These are phyloP conservation scores for Xylaria sp. DNA, from an alignment of 495 filamentous ascomycete genomes.

Conservation along the genomic window DNA sequence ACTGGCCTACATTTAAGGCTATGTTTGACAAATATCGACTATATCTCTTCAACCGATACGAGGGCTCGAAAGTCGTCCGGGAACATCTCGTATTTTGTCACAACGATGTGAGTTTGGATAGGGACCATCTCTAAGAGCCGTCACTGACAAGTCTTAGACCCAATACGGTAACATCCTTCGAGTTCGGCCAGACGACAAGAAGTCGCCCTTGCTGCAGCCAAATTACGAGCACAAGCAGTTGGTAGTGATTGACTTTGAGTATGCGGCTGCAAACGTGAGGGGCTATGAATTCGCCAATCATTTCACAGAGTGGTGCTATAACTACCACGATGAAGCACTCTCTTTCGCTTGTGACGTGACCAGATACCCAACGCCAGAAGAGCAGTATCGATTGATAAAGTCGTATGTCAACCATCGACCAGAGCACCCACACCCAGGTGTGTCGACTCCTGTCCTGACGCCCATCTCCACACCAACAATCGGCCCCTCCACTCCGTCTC, in stretches of 20 bases:
- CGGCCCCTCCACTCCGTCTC: conserved; percentile 35
- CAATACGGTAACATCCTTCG: conserved; percentile 98
- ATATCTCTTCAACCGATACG: conserved; percentile 76
- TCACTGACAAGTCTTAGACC: conserved; percentile 61
- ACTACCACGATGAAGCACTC: conserved; percentile 77
- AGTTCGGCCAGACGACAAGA: conserved; percentile 78
- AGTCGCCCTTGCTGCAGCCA: conserved; percentile 85
- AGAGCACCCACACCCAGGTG: conserved; percentile 56
- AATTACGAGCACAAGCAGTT: conserved; percentile 93
- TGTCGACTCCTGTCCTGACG: conserved; percentile 60
- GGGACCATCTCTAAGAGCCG: neutral
- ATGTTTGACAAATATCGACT: conserved; percentile 79
- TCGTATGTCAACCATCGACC: conserved; percentile 86
- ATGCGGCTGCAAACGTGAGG: conserved; percentile 86
- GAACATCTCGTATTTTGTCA: conserved; percentile 89
- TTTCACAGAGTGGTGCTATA: conserved; percentile 98
- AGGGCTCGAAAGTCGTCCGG: conserved; percentile 68
- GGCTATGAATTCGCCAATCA: conserved; percentile 97
- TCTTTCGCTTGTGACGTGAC: conserved; percentile 72
- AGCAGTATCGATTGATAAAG: conserved; percentile 83
- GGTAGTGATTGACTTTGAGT: conserved; percentile 98
- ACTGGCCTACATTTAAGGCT: conserved; percentile 79
- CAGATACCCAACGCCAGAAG: conserved; percentile 76
- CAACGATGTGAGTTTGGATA: conserved; percentile 77
- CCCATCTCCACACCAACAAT: conserved; percentile 45